Evolutionary conservation across 805 yeast species (phyloP), one percentile per base, ranked within the genome.

Genomic region (Wickerhamiella nectarea): DNA sequence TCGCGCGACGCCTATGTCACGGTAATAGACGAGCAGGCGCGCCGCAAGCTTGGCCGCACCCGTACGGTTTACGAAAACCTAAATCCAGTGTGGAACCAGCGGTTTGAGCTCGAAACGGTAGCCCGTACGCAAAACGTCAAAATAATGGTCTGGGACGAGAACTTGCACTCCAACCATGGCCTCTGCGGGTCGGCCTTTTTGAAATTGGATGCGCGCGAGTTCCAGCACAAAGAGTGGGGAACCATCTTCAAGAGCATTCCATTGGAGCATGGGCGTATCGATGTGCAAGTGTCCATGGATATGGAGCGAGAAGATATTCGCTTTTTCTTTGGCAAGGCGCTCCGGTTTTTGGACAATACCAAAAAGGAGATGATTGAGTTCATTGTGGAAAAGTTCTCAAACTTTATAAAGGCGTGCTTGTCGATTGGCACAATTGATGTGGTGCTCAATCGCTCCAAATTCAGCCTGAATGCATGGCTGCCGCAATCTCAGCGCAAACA

Each of bases 1-100:
- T 48, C 63, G 4, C 61, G 74, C 6, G 75, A 72, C 49, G 71
- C 84, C 0, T 76, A 76, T 50, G 77, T 80, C 1, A 73, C 83
- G 0, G 54, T 84, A 12, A 66, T 73, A 5, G 85, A 80, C 52
- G 70, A 78, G 4, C 60, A 60, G 31, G 67, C 68, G 2, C 66
- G 73, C 31, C 67, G 64, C 41, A 75, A 75, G 22, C 63, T 82
- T 26, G 87, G 80, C 2, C 76, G 74, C 48, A 87, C 97, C 0
- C 67, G 82, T 51, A 71, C 78, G 0, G 65, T 81, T 3, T 65
- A 68, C 24, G 73, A 73, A 43, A 73, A 77, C 4, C 62, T 71
- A 26, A 75, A 76, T 52, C 95, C 96, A 0, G 73, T 71, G 12
- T 89, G 93, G 93, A 82, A 83, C 53, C 95, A 87, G 63, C 82